Evolutionary conservation across 1,139 yeast genomes (phyloP).

Genomic region (Magnusiomyces suaveolens): DNA sequence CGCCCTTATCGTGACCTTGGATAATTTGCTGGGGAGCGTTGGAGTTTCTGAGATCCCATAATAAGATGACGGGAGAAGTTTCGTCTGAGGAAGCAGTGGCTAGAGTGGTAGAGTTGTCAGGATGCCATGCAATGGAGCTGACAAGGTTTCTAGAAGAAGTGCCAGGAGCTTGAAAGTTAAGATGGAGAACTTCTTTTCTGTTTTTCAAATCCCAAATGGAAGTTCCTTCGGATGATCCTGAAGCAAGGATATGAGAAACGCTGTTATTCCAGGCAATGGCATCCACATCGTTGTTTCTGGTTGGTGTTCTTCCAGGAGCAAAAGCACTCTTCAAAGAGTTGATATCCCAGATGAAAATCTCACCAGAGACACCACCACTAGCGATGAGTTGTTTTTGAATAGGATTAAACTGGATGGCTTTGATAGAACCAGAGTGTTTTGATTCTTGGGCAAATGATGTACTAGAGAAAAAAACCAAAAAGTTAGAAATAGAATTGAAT

Average conservation of each 20-base stretch:
- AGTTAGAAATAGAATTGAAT: constrained; percentile 5
- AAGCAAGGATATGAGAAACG: constrained; percentile 80
- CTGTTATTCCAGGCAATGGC: constrained; percentile 85
- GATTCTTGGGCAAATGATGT: constrained; percentile 31
- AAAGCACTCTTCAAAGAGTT: constrained; percentile 49
- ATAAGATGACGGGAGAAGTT: constrained; percentile 64
- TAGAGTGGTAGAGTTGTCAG: constrained; percentile 70
- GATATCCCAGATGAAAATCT: constrained; percentile 84
- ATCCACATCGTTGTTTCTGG: constrained; percentile 74
- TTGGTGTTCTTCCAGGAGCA: constrained; percentile 62
- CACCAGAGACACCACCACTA: constrained; percentile 81
- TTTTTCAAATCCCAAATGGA: constrained; percentile 91
- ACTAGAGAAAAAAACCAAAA: constrained; percentile 13
- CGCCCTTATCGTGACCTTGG: constrained; percentile 79
- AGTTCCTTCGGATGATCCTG: constrained; percentile 77
- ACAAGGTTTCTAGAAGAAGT: constrained; percentile 46
- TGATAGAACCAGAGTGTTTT: constrained; percentile 64
- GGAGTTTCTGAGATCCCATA: constrained; percentile 93
- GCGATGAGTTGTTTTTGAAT: constrained; percentile 64
- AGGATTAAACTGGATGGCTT: constrained; percentile 69
- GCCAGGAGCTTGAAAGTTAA: constrained; percentile 58
- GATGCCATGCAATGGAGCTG: constrained; percentile 62
- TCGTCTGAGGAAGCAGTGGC: constrained; percentile 84
- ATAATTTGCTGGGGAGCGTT: constrained; percentile 74
- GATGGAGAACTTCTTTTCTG: constrained; percentile 78